Conservation (phyloP, 495 filamentous ascomycete genomes). For the Annulohypoxylon maeteangense region DNA sequence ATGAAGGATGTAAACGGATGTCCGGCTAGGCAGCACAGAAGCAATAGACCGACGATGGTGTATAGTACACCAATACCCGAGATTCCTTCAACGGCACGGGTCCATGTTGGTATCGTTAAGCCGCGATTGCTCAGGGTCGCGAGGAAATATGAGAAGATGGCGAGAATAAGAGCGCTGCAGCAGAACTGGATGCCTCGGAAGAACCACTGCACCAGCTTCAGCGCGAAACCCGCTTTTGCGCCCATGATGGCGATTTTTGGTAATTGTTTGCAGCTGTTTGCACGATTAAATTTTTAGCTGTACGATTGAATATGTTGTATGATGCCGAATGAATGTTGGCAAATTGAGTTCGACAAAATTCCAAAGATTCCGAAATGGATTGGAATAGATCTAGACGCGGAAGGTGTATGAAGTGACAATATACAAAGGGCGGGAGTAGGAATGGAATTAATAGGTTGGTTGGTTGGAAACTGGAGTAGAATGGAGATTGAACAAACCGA, state of each 20-base stretch:
- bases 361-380: constrained; percentile 17
- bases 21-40: constrained; percentile 83
- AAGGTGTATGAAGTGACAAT: constrained; percentile 21
- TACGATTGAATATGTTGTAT: constrained; percentile 41
- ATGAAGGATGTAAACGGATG: constrained; percentile 72
- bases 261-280: constrained; percentile 25
- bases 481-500: neutral
- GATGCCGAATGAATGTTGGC: constrained; percentile 21
- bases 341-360: constrained; percentile 11
- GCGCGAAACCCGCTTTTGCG: constrained; percentile 61
- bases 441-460: constrained; percentile 36
- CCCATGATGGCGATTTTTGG: constrained; percentile 50
- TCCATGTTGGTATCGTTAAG: constrained; percentile 68
- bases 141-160: constrained; percentile 82
- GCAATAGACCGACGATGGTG: constrained; percentile 71
- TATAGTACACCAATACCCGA: constrained; percentile 79
- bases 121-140: constrained; percentile 68
- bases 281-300: constrained; percentile 30
- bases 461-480: neutral
- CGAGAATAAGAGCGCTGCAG: constrained; percentile 76
- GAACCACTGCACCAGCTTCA: constrained; percentile 70
- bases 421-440: constrained; percentile 20
- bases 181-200: constrained; percentile 77
- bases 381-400: neutral
- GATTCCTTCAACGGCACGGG: constrained; percentile 84